Percentiles rank a stretch among this genome's conserved stretches.
Conservation (phyloP, 2,329 filamentous ascomycete genomes). For the Akanthomyces lecanii region DNA sequence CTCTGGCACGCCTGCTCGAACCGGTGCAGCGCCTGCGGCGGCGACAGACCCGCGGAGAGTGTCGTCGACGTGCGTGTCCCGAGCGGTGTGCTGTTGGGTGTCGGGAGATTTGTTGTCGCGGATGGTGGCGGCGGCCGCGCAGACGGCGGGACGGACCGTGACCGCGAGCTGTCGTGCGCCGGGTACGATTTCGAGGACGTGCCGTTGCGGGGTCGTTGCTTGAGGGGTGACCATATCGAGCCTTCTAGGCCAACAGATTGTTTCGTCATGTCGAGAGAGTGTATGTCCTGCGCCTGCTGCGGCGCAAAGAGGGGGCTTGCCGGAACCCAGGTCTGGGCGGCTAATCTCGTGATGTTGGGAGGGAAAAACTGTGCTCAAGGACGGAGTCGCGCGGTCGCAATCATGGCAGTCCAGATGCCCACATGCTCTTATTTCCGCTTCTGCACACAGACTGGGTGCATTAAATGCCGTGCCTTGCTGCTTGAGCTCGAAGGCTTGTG, state of each 20-base stretch:
- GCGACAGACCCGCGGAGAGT: conserved; percentile 24
- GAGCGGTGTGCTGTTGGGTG: conserved; percentile 13
- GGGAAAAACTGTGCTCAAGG: neutral
- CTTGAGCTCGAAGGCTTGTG: neutral
- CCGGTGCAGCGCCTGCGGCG: conserved; percentile 46
- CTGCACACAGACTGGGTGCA: neutral
- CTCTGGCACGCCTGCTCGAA: conserved; percentile 58
- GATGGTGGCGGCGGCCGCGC: neutral
- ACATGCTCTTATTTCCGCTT: neutral
- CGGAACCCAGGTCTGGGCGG: neutral
- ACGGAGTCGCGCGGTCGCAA: neutral
- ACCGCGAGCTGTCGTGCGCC: conserved; percentile 1
- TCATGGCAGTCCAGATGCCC: neutral
- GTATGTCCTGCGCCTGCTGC: neutral
- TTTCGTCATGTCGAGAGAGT: neutral
- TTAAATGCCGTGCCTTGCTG: neutral
- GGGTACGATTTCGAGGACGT: neutral
- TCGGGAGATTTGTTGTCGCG: neutral
- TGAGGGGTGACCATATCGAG: conserved; percentile 16
- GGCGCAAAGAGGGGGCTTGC: neutral
- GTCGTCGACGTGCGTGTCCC: conserved; percentile 14
- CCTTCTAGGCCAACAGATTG: neutral
- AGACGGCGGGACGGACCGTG: conserved; percentile 14
- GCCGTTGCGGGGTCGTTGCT: neutral
- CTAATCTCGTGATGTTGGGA: neutral